Evolutionary conservation across 805 yeast genomes (phyloP).

Genomic region (Ogataea nitratoaversa): DNA sequence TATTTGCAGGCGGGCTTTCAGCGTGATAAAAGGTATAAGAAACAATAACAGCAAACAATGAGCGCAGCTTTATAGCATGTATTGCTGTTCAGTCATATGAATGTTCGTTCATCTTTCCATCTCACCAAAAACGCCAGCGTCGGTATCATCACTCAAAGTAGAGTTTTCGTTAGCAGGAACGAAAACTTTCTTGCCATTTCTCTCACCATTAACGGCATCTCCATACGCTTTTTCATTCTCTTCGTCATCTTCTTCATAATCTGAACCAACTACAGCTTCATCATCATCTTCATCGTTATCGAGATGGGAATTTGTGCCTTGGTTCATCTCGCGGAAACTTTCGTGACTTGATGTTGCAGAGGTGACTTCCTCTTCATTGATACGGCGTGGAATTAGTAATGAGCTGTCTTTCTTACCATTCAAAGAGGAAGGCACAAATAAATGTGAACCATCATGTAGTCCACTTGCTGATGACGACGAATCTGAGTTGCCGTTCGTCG

Average conservation of each 20-base stretch:
- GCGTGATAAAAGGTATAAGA: too few relatives aligned
- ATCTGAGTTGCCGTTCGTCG: not conserved
- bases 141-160: conserved; percentile 16
- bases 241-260: conserved; percentile 18
- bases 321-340: too few relatives aligned
- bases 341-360: too few relatives aligned
- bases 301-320: too few relatives aligned
- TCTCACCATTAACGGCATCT: conserved; percentile 4
- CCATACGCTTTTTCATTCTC: conserved; percentile 13
- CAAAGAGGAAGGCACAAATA: not conserved
- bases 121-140: conserved; percentile 35
- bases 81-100: too few relatives aligned
- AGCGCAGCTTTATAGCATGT: too few relatives aligned
- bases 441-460: not conserved
- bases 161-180: not conserved
- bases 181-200: conserved; percentile 7
- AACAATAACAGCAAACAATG: too few relatives aligned
- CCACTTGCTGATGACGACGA: not conserved
- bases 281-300: conserved; percentile 7
- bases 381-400: conserved; percentile 11
- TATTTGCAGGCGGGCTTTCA: too few relatives aligned
- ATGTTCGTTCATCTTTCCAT: conserved; percentile 28
- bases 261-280: conserved; percentile 14
- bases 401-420: conserved; percentile 13
- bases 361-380: not conserved